Evolutionary conservation across 345 rosid species (phyloP).

Genomic region (Acer campestre): DNA sequence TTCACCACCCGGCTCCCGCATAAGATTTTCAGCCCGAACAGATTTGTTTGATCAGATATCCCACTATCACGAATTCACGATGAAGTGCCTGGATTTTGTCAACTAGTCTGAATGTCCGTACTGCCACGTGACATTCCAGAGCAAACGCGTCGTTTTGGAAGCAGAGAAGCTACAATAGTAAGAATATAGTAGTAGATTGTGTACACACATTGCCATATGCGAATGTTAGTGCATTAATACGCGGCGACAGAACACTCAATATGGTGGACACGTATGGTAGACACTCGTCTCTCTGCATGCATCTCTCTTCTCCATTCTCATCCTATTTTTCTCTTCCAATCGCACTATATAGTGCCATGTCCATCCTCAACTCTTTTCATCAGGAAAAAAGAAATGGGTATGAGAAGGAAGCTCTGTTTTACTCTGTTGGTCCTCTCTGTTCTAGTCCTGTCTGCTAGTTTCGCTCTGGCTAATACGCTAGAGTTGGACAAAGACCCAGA

Average conservation of each 20-base stretch:
- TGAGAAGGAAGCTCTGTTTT: conserved; percentile 13
- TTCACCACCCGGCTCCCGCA: too few relatives aligned
- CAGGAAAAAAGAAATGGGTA: conserved; percentile 16
- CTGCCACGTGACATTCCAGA: neutral
- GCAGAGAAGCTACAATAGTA: neutral
- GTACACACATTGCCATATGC: neutral
- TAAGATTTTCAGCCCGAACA: too few relatives aligned
- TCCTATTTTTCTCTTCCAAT: conserved; percentile 8
- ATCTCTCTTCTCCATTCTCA: neutral
- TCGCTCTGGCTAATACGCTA: conserved; percentile 24
- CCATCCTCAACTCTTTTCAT: neutral
- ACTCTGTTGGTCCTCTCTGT: conserved; percentile 23
- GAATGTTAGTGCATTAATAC: neutral
- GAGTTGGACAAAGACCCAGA: conserved; percentile 37
- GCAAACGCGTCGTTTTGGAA: neutral
- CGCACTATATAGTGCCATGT: neutral
- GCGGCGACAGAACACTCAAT: conserved; percentile 24
- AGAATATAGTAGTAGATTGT: neutral
- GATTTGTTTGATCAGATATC: too few relatives aligned
- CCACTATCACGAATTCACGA: too few relatives aligned
- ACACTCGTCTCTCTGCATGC: conserved; percentile 48
- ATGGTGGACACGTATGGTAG: conserved; percentile 25
- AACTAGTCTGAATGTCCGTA: neutral
- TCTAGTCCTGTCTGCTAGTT: conserved; percentile 23
- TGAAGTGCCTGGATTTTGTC: neutral